phyloP scores from a whole-genome alignment of 345 rosid genomes.

The Trapa incisa region DNA sequence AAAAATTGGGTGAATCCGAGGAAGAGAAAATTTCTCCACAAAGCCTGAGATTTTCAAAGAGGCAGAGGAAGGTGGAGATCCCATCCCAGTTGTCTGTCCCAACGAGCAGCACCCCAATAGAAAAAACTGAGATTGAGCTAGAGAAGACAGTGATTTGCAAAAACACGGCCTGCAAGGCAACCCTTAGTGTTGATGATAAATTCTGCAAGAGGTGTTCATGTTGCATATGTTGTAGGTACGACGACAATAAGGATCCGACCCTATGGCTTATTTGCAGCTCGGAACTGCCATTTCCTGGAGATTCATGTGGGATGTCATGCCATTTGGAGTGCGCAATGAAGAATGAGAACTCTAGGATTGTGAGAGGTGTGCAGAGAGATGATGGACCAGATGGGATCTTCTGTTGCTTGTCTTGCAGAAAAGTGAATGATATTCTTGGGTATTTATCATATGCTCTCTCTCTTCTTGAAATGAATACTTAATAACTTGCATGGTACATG shows the following conservation, averaged over 20 bases:
- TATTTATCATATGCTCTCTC: conserved; percentile 10
- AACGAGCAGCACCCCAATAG: conserved; percentile 13
- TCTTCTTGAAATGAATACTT: too few relatives aligned
- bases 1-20: conserved; percentile 34
- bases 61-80: conserved; percentile 55
- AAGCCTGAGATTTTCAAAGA: conserved; percentile 33
- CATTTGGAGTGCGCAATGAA: conserved; percentile 83
- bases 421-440: conserved; percentile 80
- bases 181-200: conserved; percentile 35
- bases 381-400: conserved; percentile 59
- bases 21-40: conserved; percentile 23
- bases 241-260: conserved; percentile 92
- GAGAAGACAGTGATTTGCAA: conserved; percentile 40
- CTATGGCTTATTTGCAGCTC: conserved; percentile 73
- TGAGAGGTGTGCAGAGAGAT: conserved; percentile 26
- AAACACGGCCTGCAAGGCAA: conserved; percentile 80
- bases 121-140: conserved; percentile 19
- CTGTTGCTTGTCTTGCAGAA: conserved; percentile 57
- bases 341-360: conserved; percentile 53
- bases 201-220: conserved; percentile 92
- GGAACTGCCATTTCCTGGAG: conserved; percentile 48
- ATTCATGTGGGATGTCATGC: conserved; percentile 74
- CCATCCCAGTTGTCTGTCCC: conserved; percentile 42
- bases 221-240: conserved; percentile 66
- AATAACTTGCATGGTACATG: too few relatives aligned